Evolutionary conservation across 163 green algal species (phyloP).

Genomic region (Smithsoniella earleae): DNA sequence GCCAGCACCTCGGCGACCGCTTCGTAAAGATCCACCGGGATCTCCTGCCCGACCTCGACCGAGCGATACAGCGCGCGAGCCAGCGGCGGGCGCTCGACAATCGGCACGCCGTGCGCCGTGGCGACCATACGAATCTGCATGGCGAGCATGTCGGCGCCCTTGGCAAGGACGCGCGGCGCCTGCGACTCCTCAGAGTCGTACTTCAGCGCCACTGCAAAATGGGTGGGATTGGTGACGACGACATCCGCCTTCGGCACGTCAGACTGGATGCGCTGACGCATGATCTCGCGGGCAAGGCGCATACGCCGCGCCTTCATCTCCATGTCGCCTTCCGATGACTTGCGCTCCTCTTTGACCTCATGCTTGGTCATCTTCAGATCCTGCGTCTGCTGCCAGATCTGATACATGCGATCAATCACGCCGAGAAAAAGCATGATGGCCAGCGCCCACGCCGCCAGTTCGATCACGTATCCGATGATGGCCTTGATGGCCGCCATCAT

Average conservation of each 20-base stretch:
- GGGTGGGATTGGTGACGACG: constrained; percentile 10
- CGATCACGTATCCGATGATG: too few relatives aligned
- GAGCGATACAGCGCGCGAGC: not conserved
- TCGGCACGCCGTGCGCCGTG: not conserved
- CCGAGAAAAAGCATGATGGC: not conserved
- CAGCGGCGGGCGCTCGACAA: constrained; percentile 1
- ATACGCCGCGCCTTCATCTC: not conserved
- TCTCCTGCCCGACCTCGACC: not conserved
- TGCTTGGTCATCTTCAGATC: constrained; percentile 25
- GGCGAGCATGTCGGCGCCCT: constrained; percentile 5
- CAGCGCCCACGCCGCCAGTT: too few relatives aligned
- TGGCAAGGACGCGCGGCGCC: constrained; percentile 9
- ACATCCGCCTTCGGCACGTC: not conserved
- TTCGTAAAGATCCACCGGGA: not conserved
- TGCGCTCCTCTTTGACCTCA: constrained; percentile 25
- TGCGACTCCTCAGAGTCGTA: not conserved
- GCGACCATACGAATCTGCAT: not conserved
- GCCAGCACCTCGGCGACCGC: constrained; percentile 7
- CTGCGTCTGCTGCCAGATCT: not conserved
- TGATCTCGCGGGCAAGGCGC: not conserved
- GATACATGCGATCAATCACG: not conserved
- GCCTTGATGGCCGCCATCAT: too few relatives aligned
- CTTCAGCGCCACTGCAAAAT: not conserved
- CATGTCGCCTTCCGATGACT: not conserved
- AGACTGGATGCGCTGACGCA: not conserved